These are phyloP conservation scores for Iodosphaeria phyllophila DNA, from an alignment of 2,329 filamentous ascomycete species.

Conservation along the genomic window DNA sequence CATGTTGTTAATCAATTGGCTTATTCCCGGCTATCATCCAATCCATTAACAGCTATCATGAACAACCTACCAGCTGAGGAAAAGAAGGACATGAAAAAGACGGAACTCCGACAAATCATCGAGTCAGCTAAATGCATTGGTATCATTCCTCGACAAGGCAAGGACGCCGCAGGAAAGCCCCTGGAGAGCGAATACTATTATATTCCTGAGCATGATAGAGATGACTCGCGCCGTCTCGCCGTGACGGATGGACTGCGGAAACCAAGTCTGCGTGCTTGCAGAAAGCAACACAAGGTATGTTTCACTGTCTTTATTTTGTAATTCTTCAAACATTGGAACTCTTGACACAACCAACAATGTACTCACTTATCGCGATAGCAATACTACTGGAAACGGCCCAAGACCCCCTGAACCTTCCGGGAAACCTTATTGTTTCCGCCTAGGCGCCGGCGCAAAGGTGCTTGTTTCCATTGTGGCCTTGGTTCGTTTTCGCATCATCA, in stretches of 20 bases:
- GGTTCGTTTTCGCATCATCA: too few relatives aligned
- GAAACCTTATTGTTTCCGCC: too few relatives aligned
- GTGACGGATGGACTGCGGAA: constrained; percentile 77
- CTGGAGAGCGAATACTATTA: constrained; percentile 98
- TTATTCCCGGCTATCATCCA: constrained; percentile 81
- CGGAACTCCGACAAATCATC: constrained; percentile 51
- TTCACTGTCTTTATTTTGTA: background rate
- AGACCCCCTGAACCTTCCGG: constrained; percentile 27
- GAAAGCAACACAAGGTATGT: constrained; percentile 91
- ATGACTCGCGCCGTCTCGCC: constrained; percentile 59
- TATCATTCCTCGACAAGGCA: constrained; percentile 75
- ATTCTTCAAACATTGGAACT: constrained; percentile 4
- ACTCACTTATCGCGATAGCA: too few relatives aligned
- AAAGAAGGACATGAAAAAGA: constrained; percentile 37
- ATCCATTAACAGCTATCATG: constrained; percentile 76
- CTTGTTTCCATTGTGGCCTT: too few relatives aligned
- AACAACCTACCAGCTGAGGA: constrained; percentile 59
- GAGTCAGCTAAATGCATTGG: constrained; percentile 65
- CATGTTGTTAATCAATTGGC: constrained; percentile 92
- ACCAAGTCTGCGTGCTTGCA: constrained; percentile 71
- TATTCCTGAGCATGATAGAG: constrained; percentile 67
- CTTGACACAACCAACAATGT: constrained; percentile 6
- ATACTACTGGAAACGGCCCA: constrained; percentile 52
- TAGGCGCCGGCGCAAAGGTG: too few relatives aligned
- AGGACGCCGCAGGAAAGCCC: constrained; percentile 84